phyloP scores from a whole-genome alignment of 1,139 yeast genomes.

The Saccharomyces uvarum region DNA sequence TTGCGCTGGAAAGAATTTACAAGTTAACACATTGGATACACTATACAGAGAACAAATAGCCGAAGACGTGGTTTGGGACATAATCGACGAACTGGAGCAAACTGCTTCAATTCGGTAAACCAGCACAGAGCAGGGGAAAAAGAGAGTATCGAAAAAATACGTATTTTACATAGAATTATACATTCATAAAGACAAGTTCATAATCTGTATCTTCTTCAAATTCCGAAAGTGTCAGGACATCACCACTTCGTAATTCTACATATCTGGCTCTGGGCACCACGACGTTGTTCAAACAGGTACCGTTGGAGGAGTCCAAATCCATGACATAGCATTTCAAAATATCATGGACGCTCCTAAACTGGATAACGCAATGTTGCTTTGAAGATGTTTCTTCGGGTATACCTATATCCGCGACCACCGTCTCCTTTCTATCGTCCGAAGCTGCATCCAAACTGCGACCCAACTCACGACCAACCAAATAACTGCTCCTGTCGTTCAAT shows the following conservation, averaged over 20 bases:
- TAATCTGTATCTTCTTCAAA: slow-evolving; percentile 10
- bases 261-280: slow-evolving; percentile 41
- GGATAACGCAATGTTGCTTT: slow-evolving; percentile 51
- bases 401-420: slow-evolving; percentile 38
- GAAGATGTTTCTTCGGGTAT: slow-evolving; percentile 41
- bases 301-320: slow-evolving; percentile 49
- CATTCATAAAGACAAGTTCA: slow-evolving; percentile 11
- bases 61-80: slow-evolving; percentile 77
- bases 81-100: slow-evolving; percentile 78
- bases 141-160: background rate
- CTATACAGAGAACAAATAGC: slow-evolving; percentile 64
- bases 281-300: slow-evolving; percentile 44
- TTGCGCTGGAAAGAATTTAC: slow-evolving; percentile 35
- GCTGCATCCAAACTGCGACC: slow-evolving; percentile 7
- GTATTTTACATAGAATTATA: background rate
- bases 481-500: slow-evolving; percentile 31
- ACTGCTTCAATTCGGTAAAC: slow-evolving; percentile 24
- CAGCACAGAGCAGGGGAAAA: background rate
- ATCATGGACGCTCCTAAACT: slow-evolving; percentile 34
- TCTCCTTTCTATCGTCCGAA: slow-evolving; percentile 26
- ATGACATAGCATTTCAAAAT: slow-evolving; percentile 39
- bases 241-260: slow-evolving; percentile 43
- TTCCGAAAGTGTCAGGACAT: slow-evolving; percentile 42
- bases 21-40: slow-evolving; percentile 46
- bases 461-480: slow-evolving; percentile 39